Percentiles rank a stretch among this genome's conserved stretches.
These are phyloP conservation scores for Ceratocystis colombiana DNA, from an alignment of 2,329 filamentous ascomycete species.

Conservation along the genomic window DNA sequence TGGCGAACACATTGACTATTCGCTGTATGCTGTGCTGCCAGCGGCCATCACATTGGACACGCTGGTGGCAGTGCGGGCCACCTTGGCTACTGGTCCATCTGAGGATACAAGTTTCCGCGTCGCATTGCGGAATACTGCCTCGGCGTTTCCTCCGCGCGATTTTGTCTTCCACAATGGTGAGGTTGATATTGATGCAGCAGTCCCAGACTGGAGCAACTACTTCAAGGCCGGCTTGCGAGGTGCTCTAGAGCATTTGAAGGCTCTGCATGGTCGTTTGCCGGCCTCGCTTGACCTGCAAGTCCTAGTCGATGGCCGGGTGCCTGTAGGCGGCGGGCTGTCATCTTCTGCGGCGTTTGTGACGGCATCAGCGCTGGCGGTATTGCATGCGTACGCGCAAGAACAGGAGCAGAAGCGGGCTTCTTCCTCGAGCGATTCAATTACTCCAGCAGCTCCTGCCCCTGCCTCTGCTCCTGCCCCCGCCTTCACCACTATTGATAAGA, in stretches of 20 bases:
- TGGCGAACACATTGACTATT: slow-evolving; percentile 98
- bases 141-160: slow-evolving; percentile 64
- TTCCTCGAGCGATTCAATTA: no score
- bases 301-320: slow-evolving; percentile 82
- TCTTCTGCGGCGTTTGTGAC: slow-evolving; percentile 92
- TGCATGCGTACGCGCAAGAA: slow-evolving; percentile 68
- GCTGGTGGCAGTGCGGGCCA: slow-evolving; percentile 64
- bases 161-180: slow-evolving; percentile 53
- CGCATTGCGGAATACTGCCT: slow-evolving; percentile 68
- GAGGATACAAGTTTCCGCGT: slow-evolving; percentile 42
- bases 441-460: no score
- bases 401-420: background rate
- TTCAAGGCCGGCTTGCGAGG: slow-evolving; percentile 87
- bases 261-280: slow-evolving; percentile 43
- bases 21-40: slow-evolving; percentile 86
- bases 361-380: slow-evolving; percentile 75
- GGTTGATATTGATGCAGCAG: slow-evolving; percentile 72
- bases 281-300: slow-evolving; percentile 69
- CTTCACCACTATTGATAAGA: slow-evolving; percentile 62
- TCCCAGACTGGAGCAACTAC: slow-evolving; percentile 96
- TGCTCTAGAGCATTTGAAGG: slow-evolving; percentile 63
- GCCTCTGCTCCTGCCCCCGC: background rate
- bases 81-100: slow-evolving; percentile 39
- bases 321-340: slow-evolving; percentile 81
- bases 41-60: slow-evolving; percentile 92